Conservation (phyloP, 306 rosid genomes). For the Rosa multiflora region DNA sequence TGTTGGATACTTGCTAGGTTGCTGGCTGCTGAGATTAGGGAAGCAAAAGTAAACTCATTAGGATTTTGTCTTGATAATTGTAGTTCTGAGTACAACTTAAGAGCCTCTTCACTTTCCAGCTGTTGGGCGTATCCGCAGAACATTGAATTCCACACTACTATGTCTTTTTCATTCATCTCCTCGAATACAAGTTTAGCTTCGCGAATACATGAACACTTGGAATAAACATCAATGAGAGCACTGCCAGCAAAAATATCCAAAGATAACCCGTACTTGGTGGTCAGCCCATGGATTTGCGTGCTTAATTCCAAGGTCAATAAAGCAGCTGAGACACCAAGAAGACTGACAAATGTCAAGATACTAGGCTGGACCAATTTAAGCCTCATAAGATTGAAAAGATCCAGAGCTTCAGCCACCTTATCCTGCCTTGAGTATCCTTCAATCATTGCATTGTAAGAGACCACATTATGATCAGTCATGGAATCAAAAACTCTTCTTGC, state of each 20-base stretch:
- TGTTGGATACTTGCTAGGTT: constrained; percentile 66
- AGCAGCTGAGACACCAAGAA: constrained; percentile 77
- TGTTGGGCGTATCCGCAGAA: constrained; percentile 63
- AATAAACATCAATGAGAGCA: constrained; percentile 81
- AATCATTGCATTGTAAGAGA: constrained; percentile 90
- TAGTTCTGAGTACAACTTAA: constrained; percentile 56
- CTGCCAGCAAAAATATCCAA: constrained; percentile 76
- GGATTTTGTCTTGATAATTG: constrained; percentile 61
- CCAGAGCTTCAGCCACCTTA: constrained; percentile 56
- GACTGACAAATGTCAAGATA: constrained; percentile 76
- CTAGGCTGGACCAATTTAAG: constrained; percentile 48
- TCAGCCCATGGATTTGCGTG: constrained; percentile 71
- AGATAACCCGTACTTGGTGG: constrained; percentile 62
- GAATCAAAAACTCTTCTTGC: constrained; percentile 66
- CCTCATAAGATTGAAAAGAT: constrained; percentile 66
- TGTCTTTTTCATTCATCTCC: constrained; percentile 62
- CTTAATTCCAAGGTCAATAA: constrained; percentile 52
- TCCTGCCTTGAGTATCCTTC: constrained; percentile 78
- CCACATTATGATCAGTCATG: constrained; percentile 48
- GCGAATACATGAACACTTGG: constrained; percentile 60
- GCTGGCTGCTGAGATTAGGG: constrained; percentile 66
- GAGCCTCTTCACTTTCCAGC: constrained; percentile 65
- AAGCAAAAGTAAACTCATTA: constrained; percentile 78
- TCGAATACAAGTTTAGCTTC: constrained; percentile 78
- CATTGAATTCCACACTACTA: constrained; percentile 91